Evolutionary conservation across 352 stramenopile species (phyloP).

Genomic region (Globisporangium orthogonon): DNA sequence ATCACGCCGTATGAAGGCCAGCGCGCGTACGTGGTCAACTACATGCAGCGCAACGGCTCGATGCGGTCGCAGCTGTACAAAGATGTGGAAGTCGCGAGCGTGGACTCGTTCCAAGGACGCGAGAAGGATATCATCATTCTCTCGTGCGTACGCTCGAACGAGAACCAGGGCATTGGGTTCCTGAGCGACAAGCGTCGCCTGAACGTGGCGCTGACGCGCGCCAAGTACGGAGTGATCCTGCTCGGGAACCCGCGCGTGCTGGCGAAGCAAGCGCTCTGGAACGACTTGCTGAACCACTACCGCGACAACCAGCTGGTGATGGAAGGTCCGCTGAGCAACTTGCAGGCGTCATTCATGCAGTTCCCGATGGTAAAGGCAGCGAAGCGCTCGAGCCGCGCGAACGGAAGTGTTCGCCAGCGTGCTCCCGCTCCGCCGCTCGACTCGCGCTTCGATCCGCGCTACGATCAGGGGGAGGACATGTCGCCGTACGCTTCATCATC

Average conservation of each 20-base stretch:
- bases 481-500: background rate
- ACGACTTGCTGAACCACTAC: constrained; percentile 96
- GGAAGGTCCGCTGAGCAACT: constrained; percentile 95
- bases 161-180: constrained; percentile 99
- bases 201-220: constrained; percentile 98
- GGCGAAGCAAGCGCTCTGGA: constrained; percentile 96
- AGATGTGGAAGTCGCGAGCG: constrained; percentile 97
- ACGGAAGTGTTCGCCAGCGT: constrained; percentile 38
- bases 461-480: constrained; percentile 37
- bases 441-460: constrained; percentile 81
- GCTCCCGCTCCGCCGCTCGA: constrained; percentile 62
- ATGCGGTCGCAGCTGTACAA: constrained; percentile 94
- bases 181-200: constrained; percentile 96
- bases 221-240: constrained; percentile 98
- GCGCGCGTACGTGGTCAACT: constrained; percentile 97
- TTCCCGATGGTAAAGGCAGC: constrained; percentile 81
- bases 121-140: constrained; percentile 99
- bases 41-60: constrained; percentile 95
- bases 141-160: constrained; percentile 98
- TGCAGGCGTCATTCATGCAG: constrained; percentile 96
- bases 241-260: constrained; percentile 97
- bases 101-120: constrained; percentile 99
- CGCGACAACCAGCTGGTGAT: constrained; percentile 94
- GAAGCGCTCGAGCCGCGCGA: constrained; percentile 24
- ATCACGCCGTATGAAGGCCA: constrained; percentile 99